Conservation (phyloP, 2,329 filamentous ascomycete genomes). For the Acarospora socialis region DNA sequence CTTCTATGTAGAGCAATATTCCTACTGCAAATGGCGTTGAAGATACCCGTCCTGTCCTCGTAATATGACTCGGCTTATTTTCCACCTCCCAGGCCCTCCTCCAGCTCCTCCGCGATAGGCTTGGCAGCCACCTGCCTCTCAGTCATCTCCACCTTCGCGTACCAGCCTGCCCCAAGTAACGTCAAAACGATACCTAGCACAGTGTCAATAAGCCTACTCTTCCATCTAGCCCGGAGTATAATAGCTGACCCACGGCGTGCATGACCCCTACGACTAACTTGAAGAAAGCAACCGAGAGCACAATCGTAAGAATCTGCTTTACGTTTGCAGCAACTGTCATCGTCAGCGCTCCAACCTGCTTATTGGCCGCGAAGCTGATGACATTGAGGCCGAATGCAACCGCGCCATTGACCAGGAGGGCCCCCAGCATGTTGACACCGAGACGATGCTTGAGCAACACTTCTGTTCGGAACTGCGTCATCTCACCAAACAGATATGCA, state of each 20-base stretch:
- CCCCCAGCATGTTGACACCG: not conserved
- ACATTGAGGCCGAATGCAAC: slow-evolving; percentile 12
- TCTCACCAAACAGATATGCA: slow-evolving; percentile 21
- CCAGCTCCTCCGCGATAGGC: too few relatives aligned
- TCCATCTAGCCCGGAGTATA: too few relatives aligned
- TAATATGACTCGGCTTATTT: too few relatives aligned
- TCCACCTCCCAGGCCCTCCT: too few relatives aligned
- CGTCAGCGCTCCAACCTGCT: slow-evolving; percentile 10
- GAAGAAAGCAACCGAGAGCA: slow-evolving; percentile 8
- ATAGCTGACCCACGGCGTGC: too few relatives aligned
- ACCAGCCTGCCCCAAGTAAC: slow-evolving; percentile 6
- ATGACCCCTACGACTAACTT: slow-evolving; percentile 5
- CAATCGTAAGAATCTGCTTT: slow-evolving; percentile 12
- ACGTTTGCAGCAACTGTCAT: slow-evolving; percentile 12
- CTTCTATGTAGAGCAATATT: too few relatives aligned
- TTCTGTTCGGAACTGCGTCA: not conserved
- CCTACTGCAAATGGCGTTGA: too few relatives aligned
- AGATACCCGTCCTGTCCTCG: too few relatives aligned
- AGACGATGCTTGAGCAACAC: not conserved
- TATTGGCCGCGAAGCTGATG: slow-evolving; percentile 11
- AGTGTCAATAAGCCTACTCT: too few relatives aligned
- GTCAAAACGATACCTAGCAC: slow-evolving; percentile 18
- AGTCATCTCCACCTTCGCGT: slow-evolving; percentile 10
- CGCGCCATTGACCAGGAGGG: slow-evolving; percentile 6
- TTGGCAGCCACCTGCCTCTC: too few relatives aligned